These are phyloP conservation scores for Leccinum obscurum DNA, from an alignment of 768 basidiomycete genomes.

Conservation along the genomic window DNA sequence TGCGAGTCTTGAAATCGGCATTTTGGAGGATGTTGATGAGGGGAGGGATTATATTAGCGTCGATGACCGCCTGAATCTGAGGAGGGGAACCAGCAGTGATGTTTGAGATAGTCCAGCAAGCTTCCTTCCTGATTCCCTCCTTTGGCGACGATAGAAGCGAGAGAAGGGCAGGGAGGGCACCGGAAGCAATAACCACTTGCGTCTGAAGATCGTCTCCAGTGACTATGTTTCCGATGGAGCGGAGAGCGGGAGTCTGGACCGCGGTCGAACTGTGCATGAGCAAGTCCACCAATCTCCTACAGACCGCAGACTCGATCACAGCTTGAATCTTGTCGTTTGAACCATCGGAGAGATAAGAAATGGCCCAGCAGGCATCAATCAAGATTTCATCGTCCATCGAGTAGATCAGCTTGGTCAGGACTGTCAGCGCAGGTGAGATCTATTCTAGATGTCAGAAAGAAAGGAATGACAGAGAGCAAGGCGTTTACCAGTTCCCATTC, in stretches of 20 bases:
- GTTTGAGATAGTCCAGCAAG: conserved; percentile 99
- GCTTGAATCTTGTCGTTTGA: conserved; percentile 99
- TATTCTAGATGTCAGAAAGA: conserved; percentile 36
- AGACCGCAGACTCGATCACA: conserved; percentile 97
- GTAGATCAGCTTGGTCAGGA: conserved; percentile 97
- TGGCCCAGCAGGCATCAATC: conserved; percentile 99
- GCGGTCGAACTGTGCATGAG: conserved; percentile 94
- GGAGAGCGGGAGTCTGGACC: conserved; percentile 96
- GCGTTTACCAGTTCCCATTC: conserved; percentile 90
- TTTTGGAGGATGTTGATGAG: conserved; percentile 97
- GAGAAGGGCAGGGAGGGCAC: conserved; percentile 92
- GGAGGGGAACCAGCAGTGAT: conserved; percentile 95
- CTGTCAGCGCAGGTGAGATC: conserved; percentile 97
- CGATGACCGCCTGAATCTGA: conserved; percentile 96
- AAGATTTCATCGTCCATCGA: conserved; percentile 98
- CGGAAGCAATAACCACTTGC: conserved; percentile 97
- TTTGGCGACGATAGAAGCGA: conserved; percentile 93
- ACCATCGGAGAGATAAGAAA: conserved; percentile 98
- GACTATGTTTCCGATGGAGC: conserved; percentile 98
- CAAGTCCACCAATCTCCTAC: conserved; percentile 94
- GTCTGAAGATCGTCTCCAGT: conserved; percentile 99
- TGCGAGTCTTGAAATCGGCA: conserved; percentile 99
- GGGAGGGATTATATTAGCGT: conserved; percentile 97
- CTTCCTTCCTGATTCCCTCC: conserved; percentile 98
- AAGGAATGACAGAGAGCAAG: conserved; percentile 7